These are phyloP conservation scores for Phyllosticta paracitricarpa DNA, from an alignment of 2,329 filamentous ascomycete species.

Conservation along the genomic window DNA sequence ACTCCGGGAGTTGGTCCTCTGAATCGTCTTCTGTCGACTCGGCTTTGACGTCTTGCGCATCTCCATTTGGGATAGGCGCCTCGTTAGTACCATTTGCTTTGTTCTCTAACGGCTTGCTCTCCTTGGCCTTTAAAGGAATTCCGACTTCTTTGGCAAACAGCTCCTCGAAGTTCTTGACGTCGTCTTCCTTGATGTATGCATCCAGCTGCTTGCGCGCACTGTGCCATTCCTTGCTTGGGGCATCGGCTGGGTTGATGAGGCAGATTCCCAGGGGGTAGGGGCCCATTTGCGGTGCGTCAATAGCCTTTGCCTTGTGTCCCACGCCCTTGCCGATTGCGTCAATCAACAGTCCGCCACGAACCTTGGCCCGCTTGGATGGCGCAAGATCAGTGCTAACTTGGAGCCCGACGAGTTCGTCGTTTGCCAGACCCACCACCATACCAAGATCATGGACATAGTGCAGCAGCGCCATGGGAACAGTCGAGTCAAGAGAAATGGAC, in stretches of 20 bases:
- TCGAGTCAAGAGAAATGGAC: constrained; percentile 32
- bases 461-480: constrained; percentile 24
- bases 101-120: background rate
- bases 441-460: constrained; percentile 57
- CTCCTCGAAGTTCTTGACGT: constrained; percentile 28
- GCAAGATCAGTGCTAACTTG: constrained; percentile 35
- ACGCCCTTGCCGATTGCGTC: constrained; percentile 64
- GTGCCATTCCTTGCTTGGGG: constrained; percentile 13
- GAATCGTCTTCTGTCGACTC: background rate
- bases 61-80: constrained; percentile 2
- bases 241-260: constrained; percentile 5
- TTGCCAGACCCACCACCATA: constrained; percentile 54
- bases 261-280: constrained; percentile 4
- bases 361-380: constrained; percentile 27
- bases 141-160: constrained; percentile 28
- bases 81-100: background rate
- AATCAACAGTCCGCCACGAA: constrained; percentile 49
- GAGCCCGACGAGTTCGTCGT: constrained; percentile 55
- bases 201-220: constrained; percentile 28
- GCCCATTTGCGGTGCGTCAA: background rate
- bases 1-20: constrained; percentile 30
- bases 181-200: constrained; percentile 20
- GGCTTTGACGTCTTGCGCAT: constrained; percentile 1
- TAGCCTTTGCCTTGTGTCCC: constrained; percentile 2
- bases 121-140: constrained; percentile 18